Percentiles rank a stretch among this genome's conserved stretches.
These are phyloP conservation scores for Euphorbia pulcherrima DNA, from an alignment of 345 rosid genomes.

Conservation along the genomic window DNA sequence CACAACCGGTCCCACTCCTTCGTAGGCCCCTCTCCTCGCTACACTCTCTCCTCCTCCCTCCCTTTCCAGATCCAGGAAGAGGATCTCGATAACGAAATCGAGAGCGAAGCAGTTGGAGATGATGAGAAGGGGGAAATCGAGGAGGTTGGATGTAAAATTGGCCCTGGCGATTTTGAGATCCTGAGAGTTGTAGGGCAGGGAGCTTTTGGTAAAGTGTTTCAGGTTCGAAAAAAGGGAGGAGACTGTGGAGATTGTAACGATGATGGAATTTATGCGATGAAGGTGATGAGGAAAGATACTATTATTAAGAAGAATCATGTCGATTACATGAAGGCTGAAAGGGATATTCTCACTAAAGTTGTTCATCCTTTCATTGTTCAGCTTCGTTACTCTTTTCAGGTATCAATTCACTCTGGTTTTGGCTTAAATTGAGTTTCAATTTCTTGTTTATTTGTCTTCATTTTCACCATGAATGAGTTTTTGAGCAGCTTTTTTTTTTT, in stretches of 20 bases:
- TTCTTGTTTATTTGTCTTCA: too few species aligned
- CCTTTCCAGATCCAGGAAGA: slow-evolving; percentile 46
- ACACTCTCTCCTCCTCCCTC: slow-evolving; percentile 38
- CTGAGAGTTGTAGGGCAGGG: slow-evolving; percentile 65
- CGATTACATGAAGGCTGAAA: slow-evolving; percentile 72
- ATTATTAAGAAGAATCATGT: slow-evolving; percentile 70
- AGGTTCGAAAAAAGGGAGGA: slow-evolving; percentile 42
- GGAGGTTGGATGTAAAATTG: slow-evolving; percentile 26
- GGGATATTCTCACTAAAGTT: slow-evolving; percentile 68
- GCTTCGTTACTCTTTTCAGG: slow-evolving; percentile 78
- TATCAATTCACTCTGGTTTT: slow-evolving; percentile 6
- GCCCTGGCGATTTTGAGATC: slow-evolving; percentile 60
- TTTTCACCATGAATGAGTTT: background rate
- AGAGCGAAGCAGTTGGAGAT: background rate
- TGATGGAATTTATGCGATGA: slow-evolving; percentile 71
- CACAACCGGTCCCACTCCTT: slow-evolving; percentile 68
- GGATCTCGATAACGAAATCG: slow-evolving; percentile 25
- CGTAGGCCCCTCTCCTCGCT: slow-evolving; percentile 75
- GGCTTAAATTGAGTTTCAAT: background rate
- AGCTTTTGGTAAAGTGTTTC: slow-evolving; percentile 70
- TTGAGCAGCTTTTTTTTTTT: too few species aligned
- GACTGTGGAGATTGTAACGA: slow-evolving; percentile 14
- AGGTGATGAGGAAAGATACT: slow-evolving; percentile 65
- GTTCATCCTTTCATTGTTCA: slow-evolving; percentile 66
- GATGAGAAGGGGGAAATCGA: background rate